Conservation (phyloP, 495 filamentous ascomycete genomes). For the Xylaria telfairii region DNA sequence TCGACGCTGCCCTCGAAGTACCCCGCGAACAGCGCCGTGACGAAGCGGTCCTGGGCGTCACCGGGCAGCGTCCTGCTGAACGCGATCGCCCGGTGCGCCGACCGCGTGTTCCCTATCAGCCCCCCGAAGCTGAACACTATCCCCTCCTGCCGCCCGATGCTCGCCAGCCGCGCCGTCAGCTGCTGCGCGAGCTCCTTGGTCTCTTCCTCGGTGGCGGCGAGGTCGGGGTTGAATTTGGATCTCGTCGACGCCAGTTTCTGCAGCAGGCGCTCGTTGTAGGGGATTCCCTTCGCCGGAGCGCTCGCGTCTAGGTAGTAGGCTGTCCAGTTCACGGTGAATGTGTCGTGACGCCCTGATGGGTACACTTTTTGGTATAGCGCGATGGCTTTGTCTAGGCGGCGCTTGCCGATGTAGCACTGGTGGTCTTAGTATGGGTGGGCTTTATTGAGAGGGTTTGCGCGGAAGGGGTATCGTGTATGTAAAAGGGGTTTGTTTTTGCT, state of each 20-base stretch:
- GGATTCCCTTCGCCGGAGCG: not conserved
- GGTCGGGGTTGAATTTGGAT: not conserved
- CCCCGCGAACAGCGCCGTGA: slow-evolving; percentile 70
- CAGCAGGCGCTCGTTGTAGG: not conserved
- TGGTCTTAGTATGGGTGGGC: not conserved
- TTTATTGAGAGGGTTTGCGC: not conserved
- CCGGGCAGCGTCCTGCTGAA: slow-evolving; percentile 63
- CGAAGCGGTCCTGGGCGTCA: slow-evolving; percentile 65
- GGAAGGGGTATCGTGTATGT: not conserved
- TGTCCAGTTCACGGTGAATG: slow-evolving; percentile 73
- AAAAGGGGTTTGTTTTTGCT: slow-evolving; percentile 27
- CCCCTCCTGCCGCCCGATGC: slow-evolving; percentile 65
- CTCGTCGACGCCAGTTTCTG: slow-evolving; percentile 6
- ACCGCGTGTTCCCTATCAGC: slow-evolving; percentile 76
- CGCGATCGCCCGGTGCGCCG: slow-evolving; percentile 77
- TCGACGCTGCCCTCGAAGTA: slow-evolving; percentile 83
- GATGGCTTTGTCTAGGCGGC: slow-evolving; percentile 74
- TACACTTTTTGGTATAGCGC: slow-evolving; percentile 62
- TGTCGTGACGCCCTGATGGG: slow-evolving; percentile 64
- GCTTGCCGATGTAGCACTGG: slow-evolving; percentile 83
- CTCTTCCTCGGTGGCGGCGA: slow-evolving; percentile 29
- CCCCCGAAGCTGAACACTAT: slow-evolving; percentile 77
- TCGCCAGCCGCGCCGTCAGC: slow-evolving; percentile 63
- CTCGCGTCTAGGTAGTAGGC: slow-evolving; percentile 74
- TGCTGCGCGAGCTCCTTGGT: slow-evolving; percentile 62